These are phyloP conservation scores for Calonectria pseudoreteaudii DNA, from an alignment of 2,329 filamentous ascomycete species.

Conservation along the genomic window DNA sequence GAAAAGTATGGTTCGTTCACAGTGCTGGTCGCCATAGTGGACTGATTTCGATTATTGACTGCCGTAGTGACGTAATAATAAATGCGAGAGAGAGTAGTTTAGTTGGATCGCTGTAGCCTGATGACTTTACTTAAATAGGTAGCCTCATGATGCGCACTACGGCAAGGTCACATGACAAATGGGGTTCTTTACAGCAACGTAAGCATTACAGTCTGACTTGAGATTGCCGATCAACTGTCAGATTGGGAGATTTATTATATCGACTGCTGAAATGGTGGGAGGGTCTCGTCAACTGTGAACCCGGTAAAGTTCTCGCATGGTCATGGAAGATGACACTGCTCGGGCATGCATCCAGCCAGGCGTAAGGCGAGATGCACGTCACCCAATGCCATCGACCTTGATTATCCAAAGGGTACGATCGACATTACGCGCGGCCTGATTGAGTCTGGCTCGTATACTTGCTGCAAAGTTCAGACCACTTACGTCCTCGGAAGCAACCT, in stretches of 20 bases:
- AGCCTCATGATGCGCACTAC: background rate
- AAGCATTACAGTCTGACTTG: background rate
- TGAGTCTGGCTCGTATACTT: constrained; percentile 47
- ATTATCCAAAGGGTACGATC: constrained; percentile 67
- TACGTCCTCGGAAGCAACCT: constrained; percentile 54
- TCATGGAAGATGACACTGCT: constrained; percentile 52
- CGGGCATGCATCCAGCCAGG: constrained; percentile 53
- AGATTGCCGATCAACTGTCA: background rate
- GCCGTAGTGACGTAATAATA: background rate
- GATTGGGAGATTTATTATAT: background rate
- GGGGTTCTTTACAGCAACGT: too few species aligned
- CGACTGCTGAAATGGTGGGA: too few species aligned
- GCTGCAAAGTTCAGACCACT: constrained; percentile 52
- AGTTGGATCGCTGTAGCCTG: background rate
- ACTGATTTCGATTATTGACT: background rate
- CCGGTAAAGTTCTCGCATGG: background rate
- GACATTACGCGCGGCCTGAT: constrained; percentile 53
- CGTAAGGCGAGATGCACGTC: constrained; percentile 59
- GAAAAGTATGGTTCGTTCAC: background rate
- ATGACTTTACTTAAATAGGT: background rate
- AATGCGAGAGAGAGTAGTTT: background rate
- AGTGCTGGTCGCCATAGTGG: background rate
- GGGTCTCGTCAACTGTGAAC: background rate
- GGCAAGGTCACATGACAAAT: background rate
- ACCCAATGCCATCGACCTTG: constrained; percentile 60